These are phyloP conservation scores for Chlorella variabilis DNA, from an alignment of 163 green algal species.

Conservation along the genomic window DNA sequence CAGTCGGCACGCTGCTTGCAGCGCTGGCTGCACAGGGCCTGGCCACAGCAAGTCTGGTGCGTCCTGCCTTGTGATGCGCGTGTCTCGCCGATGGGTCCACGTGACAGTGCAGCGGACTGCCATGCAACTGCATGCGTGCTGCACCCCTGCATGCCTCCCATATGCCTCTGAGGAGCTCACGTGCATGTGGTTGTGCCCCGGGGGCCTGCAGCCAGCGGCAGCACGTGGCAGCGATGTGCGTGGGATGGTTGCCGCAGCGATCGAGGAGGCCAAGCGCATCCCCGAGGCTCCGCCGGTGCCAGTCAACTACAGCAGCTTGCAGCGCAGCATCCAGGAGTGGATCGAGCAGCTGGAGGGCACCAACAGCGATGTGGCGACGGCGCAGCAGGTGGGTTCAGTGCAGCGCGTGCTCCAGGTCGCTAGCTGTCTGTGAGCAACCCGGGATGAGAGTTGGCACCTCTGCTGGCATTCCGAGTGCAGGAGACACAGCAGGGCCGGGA, in stretches of 20 bases:
- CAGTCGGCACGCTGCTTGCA: background rate
- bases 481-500: background rate
- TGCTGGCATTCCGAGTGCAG: background rate
- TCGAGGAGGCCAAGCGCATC: conserved; percentile 12
- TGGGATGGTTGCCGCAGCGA: background rate
- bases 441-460: too few relatives aligned
- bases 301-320: conserved; percentile 23
- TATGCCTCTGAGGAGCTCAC: too few relatives aligned
- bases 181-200: too few relatives aligned
- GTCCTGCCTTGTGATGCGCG: too few relatives aligned
- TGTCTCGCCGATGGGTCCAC: too few relatives aligned
- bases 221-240: background rate
- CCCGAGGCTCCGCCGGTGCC: background rate
- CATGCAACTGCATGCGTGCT: too few relatives aligned
- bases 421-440: too few relatives aligned
- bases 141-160: too few relatives aligned
- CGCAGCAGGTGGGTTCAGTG: conserved; percentile 14
- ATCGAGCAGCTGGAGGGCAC: conserved; percentile 17
- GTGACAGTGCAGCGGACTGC: too few relatives aligned
- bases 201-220: background rate
- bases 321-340: conserved; percentile 34
- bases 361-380: conserved; percentile 19
- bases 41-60: background rate
- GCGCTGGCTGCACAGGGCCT: background rate
- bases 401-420: too few relatives aligned